Percentiles rank a stretch among this genome's conserved stretches.
Conservation (phyloP, 208 protist genomes). For the Acanthamoeba healyi region DNA sequence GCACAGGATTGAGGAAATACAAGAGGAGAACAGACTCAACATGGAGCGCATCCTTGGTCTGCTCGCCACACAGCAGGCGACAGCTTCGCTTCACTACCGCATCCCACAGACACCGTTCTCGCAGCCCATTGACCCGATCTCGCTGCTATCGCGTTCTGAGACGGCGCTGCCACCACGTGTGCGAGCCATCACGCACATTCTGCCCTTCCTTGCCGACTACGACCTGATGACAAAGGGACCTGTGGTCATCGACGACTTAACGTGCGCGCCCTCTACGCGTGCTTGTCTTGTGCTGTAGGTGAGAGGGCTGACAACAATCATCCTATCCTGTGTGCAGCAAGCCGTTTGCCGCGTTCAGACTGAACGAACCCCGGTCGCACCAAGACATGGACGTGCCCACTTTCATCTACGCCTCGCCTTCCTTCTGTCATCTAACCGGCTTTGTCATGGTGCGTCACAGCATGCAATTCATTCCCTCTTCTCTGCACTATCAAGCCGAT, state of each 20-base stretch:
- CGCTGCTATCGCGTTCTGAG: background rate
- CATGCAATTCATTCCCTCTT: background rate
- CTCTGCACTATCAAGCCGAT: background rate
- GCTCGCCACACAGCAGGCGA: background rate
- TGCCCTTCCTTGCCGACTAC: conserved; percentile 14
- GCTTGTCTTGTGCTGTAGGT: background rate
- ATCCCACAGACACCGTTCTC: background rate
- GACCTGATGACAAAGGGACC: background rate
- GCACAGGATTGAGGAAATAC: background rate
- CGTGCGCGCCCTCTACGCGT: background rate
- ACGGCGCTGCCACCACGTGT: background rate
- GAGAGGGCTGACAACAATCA: no score
- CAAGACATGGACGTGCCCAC: background rate
- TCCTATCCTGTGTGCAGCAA: background rate
- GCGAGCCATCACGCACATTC: background rate
- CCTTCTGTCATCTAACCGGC: background rate
- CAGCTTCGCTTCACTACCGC: background rate
- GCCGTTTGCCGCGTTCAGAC: background rate
- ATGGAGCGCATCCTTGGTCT: conserved; percentile 9
- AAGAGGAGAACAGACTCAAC: background rate
- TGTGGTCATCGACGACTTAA: background rate
- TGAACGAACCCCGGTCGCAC: background rate
- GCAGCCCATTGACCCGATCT: background rate
- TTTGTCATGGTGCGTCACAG: background rate
- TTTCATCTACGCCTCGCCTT: background rate